These are phyloP conservation scores for Penicillium sp. DNA, from an alignment of 2,329 filamentous ascomycete species.

Conservation along the genomic window DNA sequence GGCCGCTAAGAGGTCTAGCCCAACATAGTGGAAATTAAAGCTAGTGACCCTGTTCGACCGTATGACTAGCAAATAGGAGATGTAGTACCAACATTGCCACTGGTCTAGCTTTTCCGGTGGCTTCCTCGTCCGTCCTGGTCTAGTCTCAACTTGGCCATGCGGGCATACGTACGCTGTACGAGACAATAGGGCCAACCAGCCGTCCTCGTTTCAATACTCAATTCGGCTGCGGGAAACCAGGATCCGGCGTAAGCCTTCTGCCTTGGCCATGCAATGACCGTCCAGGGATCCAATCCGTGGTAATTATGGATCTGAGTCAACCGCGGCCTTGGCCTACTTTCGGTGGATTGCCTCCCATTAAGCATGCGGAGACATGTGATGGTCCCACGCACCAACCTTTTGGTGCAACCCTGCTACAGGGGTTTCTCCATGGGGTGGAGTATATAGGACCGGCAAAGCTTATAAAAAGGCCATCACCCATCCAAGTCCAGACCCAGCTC, in stretches of 20 bases:
- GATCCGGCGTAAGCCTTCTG: constrained; percentile 10
- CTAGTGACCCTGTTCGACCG: background rate
- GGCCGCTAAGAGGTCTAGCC: background rate
- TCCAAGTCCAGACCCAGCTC: constrained; percentile 8
- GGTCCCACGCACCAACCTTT: background rate
- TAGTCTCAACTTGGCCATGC: constrained; percentile 9
- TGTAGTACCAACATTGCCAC: constrained; percentile 2
- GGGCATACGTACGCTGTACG: constrained; percentile 10
- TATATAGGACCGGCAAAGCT: constrained; percentile 9
- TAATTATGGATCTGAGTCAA: constrained; percentile 16
- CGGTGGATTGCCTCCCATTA: constrained; percentile 4
- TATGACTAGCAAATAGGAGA: background rate
- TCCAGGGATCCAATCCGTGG: constrained; percentile 5
- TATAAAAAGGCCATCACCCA: constrained; percentile 21
- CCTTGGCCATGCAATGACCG: constrained; percentile 14
- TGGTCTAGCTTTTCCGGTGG: background rate
- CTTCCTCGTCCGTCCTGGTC: background rate
- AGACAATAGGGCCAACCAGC: background rate
- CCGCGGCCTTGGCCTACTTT: constrained; percentile 15
- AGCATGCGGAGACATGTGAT: constrained; percentile 17
- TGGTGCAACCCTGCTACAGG: constrained; percentile 12
- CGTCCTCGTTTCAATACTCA: background rate
- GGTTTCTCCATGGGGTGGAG: background rate
- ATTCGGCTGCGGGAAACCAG: constrained; percentile 8
- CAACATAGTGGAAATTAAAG: constrained; percentile 1